Evolutionary conservation across 257 asterid genomes (phyloP), one percentile per base, ranked within the genome.

Genomic region (Fraxinus anomala): DNA sequence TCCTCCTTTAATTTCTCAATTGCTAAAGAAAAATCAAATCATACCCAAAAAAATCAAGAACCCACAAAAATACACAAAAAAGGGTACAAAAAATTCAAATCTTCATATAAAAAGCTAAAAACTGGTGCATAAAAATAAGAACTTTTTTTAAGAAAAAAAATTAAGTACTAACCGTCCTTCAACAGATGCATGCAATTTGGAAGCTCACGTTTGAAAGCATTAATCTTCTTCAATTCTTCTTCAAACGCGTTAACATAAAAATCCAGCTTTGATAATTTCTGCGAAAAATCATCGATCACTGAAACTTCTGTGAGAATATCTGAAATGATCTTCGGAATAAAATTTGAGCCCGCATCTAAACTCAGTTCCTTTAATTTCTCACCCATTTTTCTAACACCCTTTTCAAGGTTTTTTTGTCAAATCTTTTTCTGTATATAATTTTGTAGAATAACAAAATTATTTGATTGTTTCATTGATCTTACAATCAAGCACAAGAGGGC

Each of bases 301-400:
- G 88, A 82, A 76, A 87, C 40, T 40, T 82, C 88, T 9, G 24
- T 51, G 1, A 90, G 87, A 36, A 92, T 76, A 23, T 86, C 84
- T 2, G 89, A 75, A 49, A 92, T 82, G 67, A 82, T 75, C 69
- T 78, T 79, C 1, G 89, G 85, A 33, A 79, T 80, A 74, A 75
- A 78, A 5, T 74, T 73, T 72, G 68, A 17, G 54, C 73, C 81
- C 23, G 77, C 80, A 54, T 86, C 87, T 9, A 76, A 21, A 44
- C 77, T 85, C 78, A 80, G 28, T 80, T 84, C 83, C 81, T 76
- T 76, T 0, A 88, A 80, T 81, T 70, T 80, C 76, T 85, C 80
- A 66, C 66, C 84, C 89, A 85, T 77, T 12, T 34, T 44, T 71
- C 24, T 40, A 9, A 54, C 68, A 73, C 19, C 70, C 19, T 37